Evolutionary conservation across 805 yeast species (phyloP).

Genomic region (Sugiyamaella smithiae): DNA sequence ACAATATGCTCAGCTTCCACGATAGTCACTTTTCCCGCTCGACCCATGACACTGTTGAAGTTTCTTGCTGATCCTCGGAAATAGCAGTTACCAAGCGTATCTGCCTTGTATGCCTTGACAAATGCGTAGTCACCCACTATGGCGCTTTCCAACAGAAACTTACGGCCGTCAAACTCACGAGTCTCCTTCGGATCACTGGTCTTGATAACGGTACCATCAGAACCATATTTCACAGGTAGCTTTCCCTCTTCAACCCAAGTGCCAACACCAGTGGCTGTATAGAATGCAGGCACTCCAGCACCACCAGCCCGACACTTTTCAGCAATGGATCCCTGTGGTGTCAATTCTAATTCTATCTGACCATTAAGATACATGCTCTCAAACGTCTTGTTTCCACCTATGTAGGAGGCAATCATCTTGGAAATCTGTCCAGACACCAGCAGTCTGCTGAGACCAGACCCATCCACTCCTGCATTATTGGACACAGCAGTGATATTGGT

Average conservation of each 20-base stretch:
- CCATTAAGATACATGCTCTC: conserved; percentile 41
- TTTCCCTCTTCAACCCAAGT: conserved; percentile 47
- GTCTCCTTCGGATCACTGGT: conserved; percentile 39
- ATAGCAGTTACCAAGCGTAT: conserved; percentile 44
- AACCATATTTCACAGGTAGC: conserved; percentile 40
- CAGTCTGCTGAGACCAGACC: conserved; percentile 40
- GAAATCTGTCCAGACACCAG: conserved; percentile 41
- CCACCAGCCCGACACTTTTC: conserved; percentile 46
- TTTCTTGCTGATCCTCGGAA: conserved; percentile 44
- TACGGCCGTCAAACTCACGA: conserved; percentile 39
- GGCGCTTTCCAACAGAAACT: conserved; percentile 40
- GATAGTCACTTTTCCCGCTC: conserved; percentile 42
- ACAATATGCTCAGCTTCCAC: conserved; percentile 49
- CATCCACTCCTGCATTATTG: conserved; percentile 44
- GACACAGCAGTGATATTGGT: conserved; percentile 42
- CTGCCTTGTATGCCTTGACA: conserved; percentile 43
- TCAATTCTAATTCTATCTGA: conserved; percentile 40
- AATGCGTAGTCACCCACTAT: conserved; percentile 43
- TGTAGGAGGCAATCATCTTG: conserved; percentile 43
- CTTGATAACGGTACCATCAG: conserved; percentile 35
- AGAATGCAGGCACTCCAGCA: conserved; percentile 46
- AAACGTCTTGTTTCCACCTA: conserved; percentile 42
- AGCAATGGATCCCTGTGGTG: conserved; percentile 46
- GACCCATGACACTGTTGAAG: conserved; percentile 43
- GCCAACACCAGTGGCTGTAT: conserved; percentile 46